These are phyloP conservation scores for Oryza brachyantha DNA, from an alignment of 176 grass and related monocot genomes.

Conservation along the genomic window DNA sequence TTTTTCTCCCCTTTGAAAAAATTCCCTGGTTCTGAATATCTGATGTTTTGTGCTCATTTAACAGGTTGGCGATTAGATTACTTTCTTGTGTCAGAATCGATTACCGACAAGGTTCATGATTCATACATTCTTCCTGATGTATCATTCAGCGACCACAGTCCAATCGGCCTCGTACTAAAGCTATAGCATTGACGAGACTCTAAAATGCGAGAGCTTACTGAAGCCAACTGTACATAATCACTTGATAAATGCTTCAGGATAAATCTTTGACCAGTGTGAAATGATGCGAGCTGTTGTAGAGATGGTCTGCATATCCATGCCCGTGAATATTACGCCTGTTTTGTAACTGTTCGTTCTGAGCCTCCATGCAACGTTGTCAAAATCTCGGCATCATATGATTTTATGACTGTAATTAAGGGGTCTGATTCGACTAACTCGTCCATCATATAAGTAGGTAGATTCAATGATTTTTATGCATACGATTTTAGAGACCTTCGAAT, in stretches of 20 bases:
- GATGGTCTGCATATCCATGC: neutral
- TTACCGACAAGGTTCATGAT: constrained; percentile 65
- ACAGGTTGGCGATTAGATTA: constrained; percentile 86
- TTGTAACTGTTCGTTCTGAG: neutral
- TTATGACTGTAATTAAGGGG: too few species aligned
- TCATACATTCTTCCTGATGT: constrained; percentile 76
- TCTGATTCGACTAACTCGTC: too few species aligned
- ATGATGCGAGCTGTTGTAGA: neutral
- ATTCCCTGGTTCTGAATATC: neutral
- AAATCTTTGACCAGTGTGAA: constrained; percentile 10
- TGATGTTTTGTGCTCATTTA: constrained; percentile 4
- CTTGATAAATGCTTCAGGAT: constrained; percentile 1
- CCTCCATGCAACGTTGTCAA: too few species aligned
- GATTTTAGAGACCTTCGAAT: too few species aligned
- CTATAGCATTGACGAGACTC: constrained; percentile 23
- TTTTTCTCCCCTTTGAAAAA: neutral
- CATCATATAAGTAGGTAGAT: too few species aligned
- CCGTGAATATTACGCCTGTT: neutral
- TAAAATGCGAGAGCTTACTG: neutral
- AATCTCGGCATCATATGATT: too few species aligned
- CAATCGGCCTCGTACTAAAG: constrained; percentile 79
- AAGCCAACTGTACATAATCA: neutral
- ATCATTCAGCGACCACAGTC: constrained; percentile 74
- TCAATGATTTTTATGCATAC: too few species aligned
- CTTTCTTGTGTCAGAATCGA: constrained; percentile 69